Base-by-base conservation (phyloP, 495 filamentous ascomycete species). In the Penicillium verhagenii region DNA sequence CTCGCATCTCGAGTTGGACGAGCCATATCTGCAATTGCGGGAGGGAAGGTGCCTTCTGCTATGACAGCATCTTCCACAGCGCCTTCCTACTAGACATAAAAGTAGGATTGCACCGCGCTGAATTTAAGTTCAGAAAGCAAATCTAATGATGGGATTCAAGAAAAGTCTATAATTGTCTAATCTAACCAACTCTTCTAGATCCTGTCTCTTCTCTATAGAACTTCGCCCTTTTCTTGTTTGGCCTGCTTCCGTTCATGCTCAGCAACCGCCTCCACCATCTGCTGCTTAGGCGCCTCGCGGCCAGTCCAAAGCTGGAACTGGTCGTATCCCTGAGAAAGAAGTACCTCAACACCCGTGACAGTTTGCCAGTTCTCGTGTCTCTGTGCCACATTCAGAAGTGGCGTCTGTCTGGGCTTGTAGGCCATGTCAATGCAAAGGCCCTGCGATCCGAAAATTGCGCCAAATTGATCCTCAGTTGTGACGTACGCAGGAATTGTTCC, bases 251-350 rank as follows among this genome's bases (percentile, higher is more conserved):
- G 29, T 46, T 61, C 61, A 28, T 58, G 52, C 1, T 20, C 33
- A 31, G 38, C 33, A 50, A 59, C 46, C 1, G 52, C 55, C n/a
- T 64, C 52, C 10, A 19, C 29, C 48, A 59, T 64, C 18, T 44
- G 33, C 21, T 56, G 33, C 11, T 31, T 54, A 0, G 61, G 58
- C 0, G 55, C 26, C 24, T 65, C 54, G 23, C 81, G 70, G 2
- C 83, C 86, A 1, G 85, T 86, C 74, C 88, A 88, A 28, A 90
- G 68, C 59, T 86, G 78, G 65, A 88, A 90, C 26, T 87, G 86
- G 44, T 85, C 86, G 68, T 84, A 87, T 11, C 80, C 87, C 73
- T 88, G 86, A 61, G 88, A 83, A 2, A 82, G 78, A 14, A 91
- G 73, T 6, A 91, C 79, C 59, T 89, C 88, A 16, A 89, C 63